Percentiles rank a stretch among this genome's conserved stretches.
Evolutionary conservation across 2,329 filamentous ascomycete genomes (phyloP).

Genomic region (Septoria linicola): DNA sequence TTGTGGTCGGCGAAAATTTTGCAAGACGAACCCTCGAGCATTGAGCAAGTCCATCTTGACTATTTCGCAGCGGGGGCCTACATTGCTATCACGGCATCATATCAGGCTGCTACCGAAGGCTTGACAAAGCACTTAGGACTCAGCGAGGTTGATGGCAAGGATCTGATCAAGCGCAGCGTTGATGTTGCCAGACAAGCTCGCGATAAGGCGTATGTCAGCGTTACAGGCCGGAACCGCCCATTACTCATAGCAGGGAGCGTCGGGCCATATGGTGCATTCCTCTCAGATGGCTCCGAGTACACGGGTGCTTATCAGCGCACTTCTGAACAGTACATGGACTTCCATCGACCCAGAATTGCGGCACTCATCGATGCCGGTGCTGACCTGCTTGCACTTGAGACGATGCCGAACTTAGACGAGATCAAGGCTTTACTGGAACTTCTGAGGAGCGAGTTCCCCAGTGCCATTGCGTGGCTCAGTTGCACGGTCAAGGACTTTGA

Average conservation of each 20-base stretch:
- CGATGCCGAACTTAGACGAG: conserved; percentile 45
- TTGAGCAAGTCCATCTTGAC: conserved; percentile 46
- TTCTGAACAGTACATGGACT: conserved; percentile 39
- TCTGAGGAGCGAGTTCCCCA: conserved; percentile 41
- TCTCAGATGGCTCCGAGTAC: conserved; percentile 50
- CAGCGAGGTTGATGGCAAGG: conserved; percentile 36
- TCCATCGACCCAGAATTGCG: conserved; percentile 46
- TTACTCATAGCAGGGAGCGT: conserved; percentile 48
- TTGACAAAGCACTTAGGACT: conserved; percentile 42
- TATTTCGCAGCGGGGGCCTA: conserved; percentile 49
- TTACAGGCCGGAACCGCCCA: conserved; percentile 4
- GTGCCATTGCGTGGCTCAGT: conserved; percentile 42
- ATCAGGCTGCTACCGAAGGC: conserved; percentile 48
- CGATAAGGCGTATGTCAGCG: conserved; percentile 16
- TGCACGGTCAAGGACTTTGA: conserved; percentile 43
- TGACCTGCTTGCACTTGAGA: conserved; percentile 49
- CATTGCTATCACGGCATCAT: conserved; percentile 49
- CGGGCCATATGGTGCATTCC: conserved; percentile 50
- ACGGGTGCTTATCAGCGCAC: conserved; percentile 42
- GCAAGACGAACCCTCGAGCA: conserved; percentile 41
- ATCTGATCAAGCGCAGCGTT: conserved; percentile 44
- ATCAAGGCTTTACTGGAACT: conserved; percentile 42
- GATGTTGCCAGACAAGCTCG: conserved; percentile 42
- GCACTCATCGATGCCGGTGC: conserved; percentile 44
- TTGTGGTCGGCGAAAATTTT: conserved; percentile 50